A percentile compares a stretch with the other conserved stretches of the same genome.
These are phyloP conservation scores for Debaryomyces udenii DNA, from an alignment of 1,139 yeast genomes.

Conservation along the genomic window DNA sequence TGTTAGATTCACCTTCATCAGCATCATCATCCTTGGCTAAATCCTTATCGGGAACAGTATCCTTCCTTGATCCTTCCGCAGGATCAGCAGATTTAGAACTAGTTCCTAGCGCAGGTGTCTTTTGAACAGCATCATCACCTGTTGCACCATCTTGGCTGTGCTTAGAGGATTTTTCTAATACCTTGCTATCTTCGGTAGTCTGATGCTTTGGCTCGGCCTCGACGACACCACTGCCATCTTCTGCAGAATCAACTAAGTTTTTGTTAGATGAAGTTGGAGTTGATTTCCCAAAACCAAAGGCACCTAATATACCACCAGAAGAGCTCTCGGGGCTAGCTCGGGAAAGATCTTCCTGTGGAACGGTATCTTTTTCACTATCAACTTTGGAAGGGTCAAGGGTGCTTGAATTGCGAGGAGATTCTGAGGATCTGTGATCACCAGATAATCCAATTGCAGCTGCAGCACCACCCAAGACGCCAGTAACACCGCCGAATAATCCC, in stretches of 20 bases:
- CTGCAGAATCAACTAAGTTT: slow-evolving; percentile 5
- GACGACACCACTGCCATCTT: slow-evolving; percentile 4
- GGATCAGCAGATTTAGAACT: slow-evolving; percentile 2
- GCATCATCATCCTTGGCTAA: slow-evolving; percentile 6
- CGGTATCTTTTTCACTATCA: slow-evolving; percentile 7
- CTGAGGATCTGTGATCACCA: slow-evolving; percentile 1
- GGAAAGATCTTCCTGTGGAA: slow-evolving; percentile 6
- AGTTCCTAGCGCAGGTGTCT: slow-evolving; percentile 3
- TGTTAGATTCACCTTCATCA: too few species aligned
- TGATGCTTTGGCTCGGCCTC: slow-evolving; percentile 1
- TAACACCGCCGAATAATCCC: slow-evolving; percentile 19
- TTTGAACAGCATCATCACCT: slow-evolving; percentile 6
- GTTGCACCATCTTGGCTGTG: not conserved
- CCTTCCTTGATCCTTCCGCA: slow-evolving; percentile 6
- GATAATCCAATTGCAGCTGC: slow-evolving; percentile 19
- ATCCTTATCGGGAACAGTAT: slow-evolving; percentile 8
- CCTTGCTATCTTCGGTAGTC: not conserved
- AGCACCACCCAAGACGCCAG: slow-evolving; percentile 19
- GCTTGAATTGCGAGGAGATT: not conserved
- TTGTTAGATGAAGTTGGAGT: not conserved
- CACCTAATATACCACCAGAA: not conserved
- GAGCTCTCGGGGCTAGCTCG: not conserved
- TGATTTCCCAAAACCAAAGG: not conserved
- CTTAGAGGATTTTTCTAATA: not conserved
- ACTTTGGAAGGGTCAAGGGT: slow-evolving; percentile 4